Conservation (phyloP, 306 rosid genomes). For the Acacia acuminata region DNA sequence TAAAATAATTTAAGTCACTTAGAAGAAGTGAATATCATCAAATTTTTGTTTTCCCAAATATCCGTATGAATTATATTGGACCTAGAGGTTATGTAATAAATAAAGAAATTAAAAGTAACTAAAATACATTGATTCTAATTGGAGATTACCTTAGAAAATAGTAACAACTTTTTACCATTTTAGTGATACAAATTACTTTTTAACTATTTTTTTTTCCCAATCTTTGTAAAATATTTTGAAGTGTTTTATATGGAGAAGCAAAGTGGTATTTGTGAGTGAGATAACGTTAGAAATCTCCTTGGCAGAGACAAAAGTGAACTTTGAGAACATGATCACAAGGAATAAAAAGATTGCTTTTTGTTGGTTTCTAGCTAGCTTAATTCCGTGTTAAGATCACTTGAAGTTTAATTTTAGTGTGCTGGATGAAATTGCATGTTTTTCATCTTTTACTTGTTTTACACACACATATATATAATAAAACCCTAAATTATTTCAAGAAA, state of each 20-base stretch:
- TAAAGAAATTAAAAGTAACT: too few species aligned
- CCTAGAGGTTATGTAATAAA: background rate
- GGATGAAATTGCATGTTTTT: background rate
- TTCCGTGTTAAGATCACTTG: background rate
- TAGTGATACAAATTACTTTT: too few species aligned
- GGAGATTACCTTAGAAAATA: background rate
- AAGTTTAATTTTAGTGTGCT: background rate
- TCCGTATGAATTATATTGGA: background rate
- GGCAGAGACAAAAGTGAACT: background rate
- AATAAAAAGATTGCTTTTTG: constrained; percentile 9
- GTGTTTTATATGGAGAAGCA: too few species aligned
- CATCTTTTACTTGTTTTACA: background rate
- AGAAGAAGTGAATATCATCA: too few species aligned
- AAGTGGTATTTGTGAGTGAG: background rate
- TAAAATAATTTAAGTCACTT: background rate
- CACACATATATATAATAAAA: background rate
- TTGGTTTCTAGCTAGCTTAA: background rate
- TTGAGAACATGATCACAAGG: background rate
- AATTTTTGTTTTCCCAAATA: background rate
- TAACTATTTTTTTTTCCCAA: too few species aligned
- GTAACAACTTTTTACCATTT: background rate
- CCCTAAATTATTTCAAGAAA: background rate
- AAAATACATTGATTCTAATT: background rate
- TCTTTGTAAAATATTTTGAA: too few species aligned
- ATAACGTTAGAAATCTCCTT: too few species aligned